Conservation (phyloP, 2,329 filamentous ascomycete species). For the Penicillium sp. region DNA sequence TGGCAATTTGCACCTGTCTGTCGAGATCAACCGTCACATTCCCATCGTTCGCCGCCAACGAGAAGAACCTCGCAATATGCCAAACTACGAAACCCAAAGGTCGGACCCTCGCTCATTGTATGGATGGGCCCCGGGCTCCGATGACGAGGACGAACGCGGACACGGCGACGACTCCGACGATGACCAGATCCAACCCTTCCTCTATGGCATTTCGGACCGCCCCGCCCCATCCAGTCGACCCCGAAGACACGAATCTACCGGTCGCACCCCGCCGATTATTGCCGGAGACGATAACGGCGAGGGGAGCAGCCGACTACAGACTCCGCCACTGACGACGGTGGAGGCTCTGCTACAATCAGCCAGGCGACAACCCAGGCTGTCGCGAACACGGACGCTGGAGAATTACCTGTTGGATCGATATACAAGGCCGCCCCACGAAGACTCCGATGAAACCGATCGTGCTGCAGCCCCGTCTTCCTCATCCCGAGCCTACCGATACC, state of each 20-base stretch:
- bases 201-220: conserved; percentile 32
- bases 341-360: conserved; percentile 47
- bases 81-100: conserved; percentile 59
- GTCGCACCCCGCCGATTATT: conserved; percentile 22
- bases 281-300: conserved; percentile 28
- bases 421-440: conserved; percentile 29
- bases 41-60: conserved; percentile 40
- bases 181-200: conserved; percentile 33
- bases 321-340: conserved; percentile 34
- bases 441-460: conserved; percentile 31
- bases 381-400: conserved; percentile 44
- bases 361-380: conserved; percentile 44
- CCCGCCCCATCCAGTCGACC: conserved; percentile 28
- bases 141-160: conserved; percentile 35
- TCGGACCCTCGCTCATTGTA: conserved; percentile 61
- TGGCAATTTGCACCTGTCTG: conserved; percentile 32
- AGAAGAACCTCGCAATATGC: conserved; percentile 49
- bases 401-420: conserved; percentile 45
- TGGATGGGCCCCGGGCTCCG: conserved; percentile 62
- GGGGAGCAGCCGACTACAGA: conserved; percentile 26
- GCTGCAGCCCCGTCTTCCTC: conserved; percentile 17
- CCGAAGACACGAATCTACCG: conserved; percentile 28
- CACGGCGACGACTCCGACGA: conserved; percentile 32
- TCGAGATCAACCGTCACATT: conserved; percentile 49
- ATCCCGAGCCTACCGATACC: conserved; percentile 38